phyloP scores from a whole-genome alignment of 176 grass and related monocot species.

The Oryza australiensis region DNA sequence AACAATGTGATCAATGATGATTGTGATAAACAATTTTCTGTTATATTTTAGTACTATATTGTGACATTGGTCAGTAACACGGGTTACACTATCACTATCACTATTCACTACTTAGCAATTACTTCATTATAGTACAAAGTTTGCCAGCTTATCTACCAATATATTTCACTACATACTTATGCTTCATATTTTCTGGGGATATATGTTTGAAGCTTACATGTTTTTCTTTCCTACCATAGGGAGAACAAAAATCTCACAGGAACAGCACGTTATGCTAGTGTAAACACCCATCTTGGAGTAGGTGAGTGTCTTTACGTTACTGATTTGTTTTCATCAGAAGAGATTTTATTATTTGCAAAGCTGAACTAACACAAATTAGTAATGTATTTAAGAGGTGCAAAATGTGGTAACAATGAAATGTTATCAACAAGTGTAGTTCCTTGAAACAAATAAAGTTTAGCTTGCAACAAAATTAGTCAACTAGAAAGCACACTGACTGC shows the following conservation, averaged over 20 bases:
- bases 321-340: background rate
- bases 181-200: slow-evolving; percentile 23
- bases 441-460: slow-evolving; percentile 8
- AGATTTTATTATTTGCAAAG: background rate
- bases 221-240: slow-evolving; percentile 44
- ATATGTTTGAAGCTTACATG: slow-evolving; percentile 3
- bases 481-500: slow-evolving; percentile 9
- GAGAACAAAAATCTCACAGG: slow-evolving; percentile 80
- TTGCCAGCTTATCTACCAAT: background rate
- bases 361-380: background rate
- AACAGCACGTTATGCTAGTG: slow-evolving; percentile 73
- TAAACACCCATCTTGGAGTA: slow-evolving; percentile 76
- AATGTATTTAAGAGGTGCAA: background rate
- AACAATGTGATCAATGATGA: background rate
- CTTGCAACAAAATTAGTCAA: slow-evolving; percentile 11
- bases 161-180: background rate
- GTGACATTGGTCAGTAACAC: background rate
- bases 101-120: background rate
- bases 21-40: background rate
- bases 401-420: background rate
- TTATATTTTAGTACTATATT: background rate
- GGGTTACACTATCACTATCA: background rate
- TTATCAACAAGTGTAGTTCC: slow-evolving; percentile 1
- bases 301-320: slow-evolving; percentile 38
- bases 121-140: background rate